Base-by-base conservation (phyloP, 1,284 basidiomycete species). In the Ganoderma sinense region DNA sequence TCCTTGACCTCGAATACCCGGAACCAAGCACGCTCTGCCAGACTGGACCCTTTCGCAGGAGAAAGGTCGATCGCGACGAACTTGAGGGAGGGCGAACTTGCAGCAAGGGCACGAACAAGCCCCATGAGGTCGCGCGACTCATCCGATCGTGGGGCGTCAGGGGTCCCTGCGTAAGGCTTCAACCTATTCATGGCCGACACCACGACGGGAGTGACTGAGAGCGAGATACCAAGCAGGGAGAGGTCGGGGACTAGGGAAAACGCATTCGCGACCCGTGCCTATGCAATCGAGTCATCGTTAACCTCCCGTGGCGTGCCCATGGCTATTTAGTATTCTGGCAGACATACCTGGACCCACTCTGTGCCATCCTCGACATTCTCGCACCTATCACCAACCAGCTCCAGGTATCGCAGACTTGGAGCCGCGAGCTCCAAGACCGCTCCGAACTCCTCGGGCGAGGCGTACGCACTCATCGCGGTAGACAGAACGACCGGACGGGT, bases 401-500 rank as follows among this genome's bases (percentile, higher is more conserved):
- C 71, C 3, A 75, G 45, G 61, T 62, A 74, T 31, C 69, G 65
- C 69, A 75, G 31, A 20, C 68, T 69, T 0, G 69, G 58, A 6
- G 63, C 68, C 5, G 67, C 71, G 45, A 67, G 55, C 60, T 66
- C 69, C 36, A 75, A 68, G 53, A 71, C 63, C 29, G 67, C 64
- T 4, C 69, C 55, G n/a, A 75, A 29, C 48, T 71, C 69, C 23
- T 69, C 72, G 29, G 71, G 62, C 7, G 65, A 62, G 4, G 67
- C n/a, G 8, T 41, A 62, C 33, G 65, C 60, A 68, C 69, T 70
- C 41, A 71, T 53, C 1, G 69, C 58, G 20, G 66, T 48, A 14
- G 68, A 71, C 20, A 75, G 62, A 7, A 75, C 74, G n/a, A 73
- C 69, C 2, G 74, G 74, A 0, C 63, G 71, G 10, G 71, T 69